Base-by-base conservation (phyloP, 495 filamentous ascomycete genomes). In the Hamigera avellanea region DNA sequence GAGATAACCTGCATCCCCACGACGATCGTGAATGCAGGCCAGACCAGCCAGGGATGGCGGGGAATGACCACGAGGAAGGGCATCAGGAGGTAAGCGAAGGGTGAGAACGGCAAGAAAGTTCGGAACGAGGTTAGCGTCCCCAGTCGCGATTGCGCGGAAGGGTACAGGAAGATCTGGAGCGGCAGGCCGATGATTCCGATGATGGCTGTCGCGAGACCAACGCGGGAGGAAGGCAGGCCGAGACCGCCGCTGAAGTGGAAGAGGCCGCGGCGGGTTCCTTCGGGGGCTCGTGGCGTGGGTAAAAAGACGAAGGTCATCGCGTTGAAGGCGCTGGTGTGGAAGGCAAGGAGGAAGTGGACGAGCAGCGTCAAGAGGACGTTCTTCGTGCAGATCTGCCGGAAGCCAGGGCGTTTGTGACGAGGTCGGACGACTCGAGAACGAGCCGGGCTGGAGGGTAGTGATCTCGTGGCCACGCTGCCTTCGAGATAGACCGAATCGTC, bases 311-410 rank as follows among this genome's bases (percentile, higher is more conserved):
- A 82, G 31, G 80, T 80, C 45, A 87, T 66, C 32, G 78, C 69
- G 56, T 79, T 81, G 65, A 83, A 89, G 6, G 82, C 77, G 25
- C 77, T 73, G 23, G 79, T 76, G 52, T 89, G 83, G 43, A 83
- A 65, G n/a, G 77, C 73, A 12, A 88, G 62, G 7, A 85, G 62
- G 26, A 70, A 74, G 23, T 85, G 78, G 3, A 69, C 66, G 23
- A 82, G 46, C 1, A 86, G 56, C 0, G 80, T 80, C 6, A 70
- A 53, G 14, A 78, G 40, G 6, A 85, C 67, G 30, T 79, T 77
- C 12, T 58, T 60, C 0, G 79, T 80, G 60, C 73, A 81, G 21
- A 83, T 78, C 14, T 61, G 57, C 13, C 65, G 60, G 55, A 80
- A 74, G 8, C 69, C 51, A 14, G 73, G 54, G 26, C 60, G 57